Percentiles rank a stretch among this genome's conserved stretches.
phyloP scores from a whole-genome alignment of 805 yeast species.

The Hanseniaspora osmophila region DNA sequence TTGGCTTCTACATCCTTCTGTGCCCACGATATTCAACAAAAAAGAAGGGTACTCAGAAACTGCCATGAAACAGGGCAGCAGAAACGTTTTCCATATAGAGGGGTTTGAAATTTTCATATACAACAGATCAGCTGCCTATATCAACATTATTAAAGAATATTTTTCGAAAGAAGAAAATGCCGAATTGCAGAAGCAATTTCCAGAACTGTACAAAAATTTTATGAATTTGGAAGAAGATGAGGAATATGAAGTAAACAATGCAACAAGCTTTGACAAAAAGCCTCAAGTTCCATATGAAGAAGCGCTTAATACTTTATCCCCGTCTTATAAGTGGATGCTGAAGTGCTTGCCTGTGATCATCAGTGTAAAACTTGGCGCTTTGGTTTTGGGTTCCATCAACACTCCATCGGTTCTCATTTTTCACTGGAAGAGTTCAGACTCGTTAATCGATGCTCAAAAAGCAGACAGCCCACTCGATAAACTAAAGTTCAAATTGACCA shows the following conservation, averaged over 20 bases:
- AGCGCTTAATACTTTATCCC: background rate
- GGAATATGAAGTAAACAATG: background rate
- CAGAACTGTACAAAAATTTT: conserved; percentile 1
- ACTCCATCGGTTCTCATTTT: conserved; percentile 61
- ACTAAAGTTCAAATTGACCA: conserved; percentile 33
- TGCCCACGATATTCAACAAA: conserved; percentile 7
- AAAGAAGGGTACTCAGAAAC: conserved; percentile 19
- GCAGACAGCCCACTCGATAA: conserved; percentile 41
- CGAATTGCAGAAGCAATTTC: background rate
- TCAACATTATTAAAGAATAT: conserved; percentile 33
- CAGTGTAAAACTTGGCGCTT: conserved; percentile 47
- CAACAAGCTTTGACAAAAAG: background rate
- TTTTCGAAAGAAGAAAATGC: conserved; percentile 9
- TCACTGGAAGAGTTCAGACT: conserved; percentile 41
- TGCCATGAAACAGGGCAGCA: conserved; percentile 35
- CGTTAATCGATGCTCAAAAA: conserved; percentile 40
- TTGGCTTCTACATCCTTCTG: conserved; percentile 47
- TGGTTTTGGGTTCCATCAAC: conserved; percentile 65
- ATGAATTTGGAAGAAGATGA: background rate
- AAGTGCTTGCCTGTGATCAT: conserved; percentile 49
- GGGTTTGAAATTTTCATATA: conserved; percentile 78
- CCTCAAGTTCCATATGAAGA: background rate
- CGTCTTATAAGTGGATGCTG: conserved; percentile 10
- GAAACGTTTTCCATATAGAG: conserved; percentile 43
- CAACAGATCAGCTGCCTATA: conserved; percentile 70